These are phyloP conservation scores for Xylaria bambusicola DNA, from an alignment of 495 filamentous ascomycete genomes.

Conservation along the genomic window DNA sequence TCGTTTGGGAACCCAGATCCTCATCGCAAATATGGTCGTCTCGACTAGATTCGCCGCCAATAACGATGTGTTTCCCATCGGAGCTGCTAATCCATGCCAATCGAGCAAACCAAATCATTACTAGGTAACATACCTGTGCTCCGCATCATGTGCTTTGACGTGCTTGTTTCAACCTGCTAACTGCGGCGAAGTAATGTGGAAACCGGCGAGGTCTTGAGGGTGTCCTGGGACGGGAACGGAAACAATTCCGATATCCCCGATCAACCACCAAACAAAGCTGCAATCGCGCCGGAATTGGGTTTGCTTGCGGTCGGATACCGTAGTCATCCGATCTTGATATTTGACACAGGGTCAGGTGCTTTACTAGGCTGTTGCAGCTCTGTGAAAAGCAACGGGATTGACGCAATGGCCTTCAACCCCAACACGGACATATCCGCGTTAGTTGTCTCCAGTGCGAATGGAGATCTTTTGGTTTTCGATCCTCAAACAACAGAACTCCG, in stretches of 20 bases:
- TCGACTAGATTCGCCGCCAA: conserved; percentile 22
- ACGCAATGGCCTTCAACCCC: conserved; percentile 23
- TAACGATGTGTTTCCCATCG: conserved; percentile 15
- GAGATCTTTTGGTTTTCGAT: conserved; percentile 29
- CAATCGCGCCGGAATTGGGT: conserved; percentile 19
- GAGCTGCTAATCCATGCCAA: conserved; percentile 9
- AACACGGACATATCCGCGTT: conserved; percentile 26
- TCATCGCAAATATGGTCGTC: conserved; percentile 20
- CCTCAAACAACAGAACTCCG: conserved; percentile 13
- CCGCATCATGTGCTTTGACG: neutral
- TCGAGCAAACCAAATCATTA: conserved; percentile 16
- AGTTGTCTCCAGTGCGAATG: conserved; percentile 22
- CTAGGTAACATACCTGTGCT: neutral
- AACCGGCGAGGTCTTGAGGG: conserved; percentile 8
- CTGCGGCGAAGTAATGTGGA: conserved; percentile 9
- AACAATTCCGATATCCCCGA: conserved; percentile 13
- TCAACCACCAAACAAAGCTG: conserved; percentile 16
- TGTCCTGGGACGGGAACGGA: conserved; percentile 8
- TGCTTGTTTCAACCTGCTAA: conserved; percentile 3
- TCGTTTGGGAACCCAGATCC: conserved; percentile 24
- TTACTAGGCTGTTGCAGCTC: conserved; percentile 9
- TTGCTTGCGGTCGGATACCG: conserved; percentile 33
- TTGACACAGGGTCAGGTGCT: conserved; percentile 17
- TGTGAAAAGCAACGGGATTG: conserved; percentile 12
- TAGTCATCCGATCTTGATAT: conserved; percentile 24